These are phyloP conservation scores for Oryza brachyantha DNA, from an alignment of 176 grass and related monocot species.

Conservation along the genomic window DNA sequence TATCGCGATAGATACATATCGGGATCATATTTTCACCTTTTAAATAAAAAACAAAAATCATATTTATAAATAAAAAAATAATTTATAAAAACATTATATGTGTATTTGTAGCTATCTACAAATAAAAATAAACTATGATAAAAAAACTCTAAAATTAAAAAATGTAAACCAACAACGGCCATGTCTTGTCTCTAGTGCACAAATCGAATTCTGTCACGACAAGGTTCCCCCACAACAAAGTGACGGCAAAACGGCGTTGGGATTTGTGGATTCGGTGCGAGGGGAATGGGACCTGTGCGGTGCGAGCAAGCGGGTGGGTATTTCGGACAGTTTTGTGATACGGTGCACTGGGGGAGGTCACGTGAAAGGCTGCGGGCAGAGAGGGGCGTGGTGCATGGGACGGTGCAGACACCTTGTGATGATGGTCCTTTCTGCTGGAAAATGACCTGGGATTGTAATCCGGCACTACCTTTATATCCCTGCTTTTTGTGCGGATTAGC, in stretches of 20 bases:
- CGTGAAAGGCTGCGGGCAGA: background rate
- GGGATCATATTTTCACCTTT: too few species aligned
- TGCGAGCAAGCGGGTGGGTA: background rate
- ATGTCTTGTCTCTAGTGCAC: background rate
- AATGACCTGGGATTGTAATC: conserved; percentile 11
- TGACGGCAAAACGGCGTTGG: background rate
- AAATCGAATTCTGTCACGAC: background rate
- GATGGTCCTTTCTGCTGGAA: conserved; percentile 5
- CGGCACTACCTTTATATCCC: background rate
- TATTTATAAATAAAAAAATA: too few species aligned
- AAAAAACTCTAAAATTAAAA: too few species aligned
- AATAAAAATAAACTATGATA: too few species aligned
- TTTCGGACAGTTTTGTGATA: background rate
- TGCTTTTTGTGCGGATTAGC: background rate
- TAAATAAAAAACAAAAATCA: too few species aligned
- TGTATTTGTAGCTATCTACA: too few species aligned
- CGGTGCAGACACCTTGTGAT: background rate
- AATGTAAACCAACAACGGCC: too few species aligned
- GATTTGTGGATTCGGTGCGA: background rate
- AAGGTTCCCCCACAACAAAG: background rate
- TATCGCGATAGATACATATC: too few species aligned
- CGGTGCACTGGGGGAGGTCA: conserved; percentile 17
- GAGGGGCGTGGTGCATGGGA: background rate
- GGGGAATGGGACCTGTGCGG: conserved; percentile 1
- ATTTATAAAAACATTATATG: too few species aligned